Percentiles rank a stretch among this genome's conserved stretches.
phyloP scores from a whole-genome alignment of 495 filamentous ascomycete species.

The Annulohypoxylon stygium region DNA sequence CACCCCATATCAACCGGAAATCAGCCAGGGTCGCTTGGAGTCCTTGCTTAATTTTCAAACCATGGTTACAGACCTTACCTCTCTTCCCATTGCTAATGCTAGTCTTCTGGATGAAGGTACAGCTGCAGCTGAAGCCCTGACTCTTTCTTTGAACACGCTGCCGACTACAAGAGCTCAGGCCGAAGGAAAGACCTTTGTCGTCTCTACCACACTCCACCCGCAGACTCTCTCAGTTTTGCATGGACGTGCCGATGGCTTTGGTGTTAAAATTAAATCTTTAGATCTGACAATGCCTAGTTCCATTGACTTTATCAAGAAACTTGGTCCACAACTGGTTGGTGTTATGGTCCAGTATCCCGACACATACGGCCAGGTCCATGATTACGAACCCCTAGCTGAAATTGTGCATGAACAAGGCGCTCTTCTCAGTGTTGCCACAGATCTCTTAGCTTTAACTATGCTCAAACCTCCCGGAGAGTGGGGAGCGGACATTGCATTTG shows the following conservation, averaged over 20 bases:
- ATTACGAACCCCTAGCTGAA: conserved; percentile 80
- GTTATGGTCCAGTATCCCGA: conserved; percentile 96
- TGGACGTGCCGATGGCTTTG: conserved; percentile 93
- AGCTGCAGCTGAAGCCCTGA: conserved; percentile 97
- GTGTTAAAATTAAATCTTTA: conserved; percentile 79
- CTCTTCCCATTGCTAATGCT: conserved; percentile 90
- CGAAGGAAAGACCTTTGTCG: conserved; percentile 82
- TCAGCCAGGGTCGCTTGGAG: conserved; percentile 94
- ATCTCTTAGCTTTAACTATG: conserved; percentile 89
- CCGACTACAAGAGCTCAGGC: conserved; percentile 79
- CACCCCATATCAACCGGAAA: conserved; percentile 98
- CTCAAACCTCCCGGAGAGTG: conserved; percentile 95
- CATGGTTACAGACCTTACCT: conserved; percentile 89
- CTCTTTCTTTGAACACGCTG: conserved; percentile 84
- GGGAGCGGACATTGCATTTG: conserved; percentile 97
- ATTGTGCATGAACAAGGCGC: conserved; percentile 83
- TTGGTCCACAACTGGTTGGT: conserved; percentile 88
- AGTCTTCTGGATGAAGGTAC: conserved; percentile 95
- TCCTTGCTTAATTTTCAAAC: conserved; percentile 98
- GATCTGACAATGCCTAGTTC: conserved; percentile 74
- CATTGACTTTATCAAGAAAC: conserved; percentile 72
- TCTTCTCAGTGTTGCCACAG: conserved; percentile 90
- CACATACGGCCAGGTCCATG: conserved; percentile 83
- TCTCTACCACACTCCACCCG: conserved; percentile 85
- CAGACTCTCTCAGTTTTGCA: conserved; percentile 90